Evolutionary conservation across 768 basidiomycete genomes (phyloP).

Genomic region (Lactarius vividus): DNA sequence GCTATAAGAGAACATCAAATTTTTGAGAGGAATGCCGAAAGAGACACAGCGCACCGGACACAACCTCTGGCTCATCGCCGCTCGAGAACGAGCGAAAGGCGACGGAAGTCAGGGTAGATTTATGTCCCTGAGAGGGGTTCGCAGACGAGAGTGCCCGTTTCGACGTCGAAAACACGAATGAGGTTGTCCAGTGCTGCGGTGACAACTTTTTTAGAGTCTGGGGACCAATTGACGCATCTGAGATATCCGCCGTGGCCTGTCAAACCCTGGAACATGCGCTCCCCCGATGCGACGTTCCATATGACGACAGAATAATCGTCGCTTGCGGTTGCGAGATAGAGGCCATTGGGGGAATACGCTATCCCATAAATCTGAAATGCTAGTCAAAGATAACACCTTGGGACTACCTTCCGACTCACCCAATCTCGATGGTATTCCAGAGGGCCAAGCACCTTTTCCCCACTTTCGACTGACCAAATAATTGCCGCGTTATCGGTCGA

Average conservation of each 20-base stretch:
- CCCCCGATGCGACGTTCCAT: constrained; percentile 47
- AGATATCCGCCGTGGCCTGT: constrained; percentile 6
- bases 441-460: constrained; percentile 1
- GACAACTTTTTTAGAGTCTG: constrained; percentile 15
- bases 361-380: constrained; percentile 4
- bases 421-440: constrained; percentile 10
- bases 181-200: constrained; percentile 5
- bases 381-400: neutral
- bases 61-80: neutral
- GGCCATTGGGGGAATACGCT: constrained; percentile 25
- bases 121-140: constrained; percentile 14
- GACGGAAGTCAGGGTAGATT: neutral
- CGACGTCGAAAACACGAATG: constrained; percentile 19
- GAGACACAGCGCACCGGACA: neutral
- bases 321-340: constrained; percentile 42
- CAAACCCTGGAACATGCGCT: constrained; percentile 36
- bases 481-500: constrained; percentile 13
- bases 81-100: constrained; percentile 2
- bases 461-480: constrained; percentile 19
- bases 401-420: neutral
- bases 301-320: constrained; percentile 48
- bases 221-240: constrained; percentile 16
- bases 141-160: constrained; percentile 12
- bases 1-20: neutral
- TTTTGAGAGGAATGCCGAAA: neutral